Evolutionary conservation across 768 basidiomycete genomes (phyloP).

Genomic region (Amanita thiersii): DNA sequence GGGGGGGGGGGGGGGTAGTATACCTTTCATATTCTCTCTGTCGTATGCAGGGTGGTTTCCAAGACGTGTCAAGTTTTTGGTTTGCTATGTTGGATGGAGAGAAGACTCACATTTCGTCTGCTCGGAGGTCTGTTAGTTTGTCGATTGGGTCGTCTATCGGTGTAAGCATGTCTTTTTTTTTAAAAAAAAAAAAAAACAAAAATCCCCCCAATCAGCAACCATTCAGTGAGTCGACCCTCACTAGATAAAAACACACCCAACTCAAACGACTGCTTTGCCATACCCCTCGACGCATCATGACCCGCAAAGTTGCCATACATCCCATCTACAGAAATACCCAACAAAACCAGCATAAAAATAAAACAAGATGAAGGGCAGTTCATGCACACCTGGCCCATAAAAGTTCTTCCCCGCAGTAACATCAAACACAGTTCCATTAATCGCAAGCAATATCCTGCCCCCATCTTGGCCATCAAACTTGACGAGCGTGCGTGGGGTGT

Average conservation of each 20-base stretch:
- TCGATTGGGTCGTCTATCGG: constrained; percentile 83
- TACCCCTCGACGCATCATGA: constrained; percentile 89
- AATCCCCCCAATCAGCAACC: not conserved
- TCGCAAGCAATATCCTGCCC: constrained; percentile 74
- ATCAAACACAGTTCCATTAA: constrained; percentile 86
- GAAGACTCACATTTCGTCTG: constrained; percentile 71
- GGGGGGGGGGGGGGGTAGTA: constrained; percentile 10
- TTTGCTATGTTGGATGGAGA: not conserved
- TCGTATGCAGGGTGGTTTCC: constrained; percentile 1
- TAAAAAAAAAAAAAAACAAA: not conserved
- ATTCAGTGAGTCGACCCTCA: not conserved
- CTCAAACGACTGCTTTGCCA: constrained; percentile 98
- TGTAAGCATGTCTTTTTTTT: constrained; percentile 74
- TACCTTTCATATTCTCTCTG: constrained; percentile 91
- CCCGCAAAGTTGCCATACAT: constrained; percentile 99
- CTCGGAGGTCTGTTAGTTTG: constrained; percentile 67
- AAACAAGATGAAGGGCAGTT: not conserved
- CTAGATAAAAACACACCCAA: constrained; percentile 41
- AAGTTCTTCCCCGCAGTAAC: constrained; percentile 85
- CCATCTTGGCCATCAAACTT: constrained; percentile 59
- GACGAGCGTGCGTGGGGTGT: constrained; percentile 68
- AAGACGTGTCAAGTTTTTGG: constrained; percentile 8
- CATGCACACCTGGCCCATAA: constrained; percentile 78
- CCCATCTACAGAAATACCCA: constrained; percentile 49
- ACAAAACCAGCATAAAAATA: not conserved